Conservation (phyloP, 2,329 filamentous ascomycete species). For the Aspergillus vadensis region DNA sequence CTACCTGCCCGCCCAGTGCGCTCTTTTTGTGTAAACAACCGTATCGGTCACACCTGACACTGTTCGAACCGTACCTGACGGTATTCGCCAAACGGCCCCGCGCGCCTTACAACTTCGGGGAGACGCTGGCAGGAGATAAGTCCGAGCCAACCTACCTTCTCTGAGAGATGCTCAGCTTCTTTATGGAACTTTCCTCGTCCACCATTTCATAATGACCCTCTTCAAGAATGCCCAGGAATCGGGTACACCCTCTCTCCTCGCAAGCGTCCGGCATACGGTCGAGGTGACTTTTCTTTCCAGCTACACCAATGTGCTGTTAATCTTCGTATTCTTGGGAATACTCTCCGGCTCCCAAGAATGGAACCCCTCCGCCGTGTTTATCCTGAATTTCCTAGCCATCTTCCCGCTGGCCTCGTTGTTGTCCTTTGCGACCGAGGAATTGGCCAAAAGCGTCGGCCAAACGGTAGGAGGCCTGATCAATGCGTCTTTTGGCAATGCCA, state of each 20-base stretch:
- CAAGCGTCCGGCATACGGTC: not conserved
- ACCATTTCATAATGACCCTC: not conserved
- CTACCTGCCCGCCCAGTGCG: not conserved
- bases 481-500: slow-evolving; percentile 70
- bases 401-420: slow-evolving; percentile 9
- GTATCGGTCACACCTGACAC: not conserved
- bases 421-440: slow-evolving; percentile 10
- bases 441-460: slow-evolving; percentile 12
- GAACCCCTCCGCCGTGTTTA: slow-evolving; percentile 64
- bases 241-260: not conserved
- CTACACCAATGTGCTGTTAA: slow-evolving; percentile 75
- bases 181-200: not conserved
- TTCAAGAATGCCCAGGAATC: not conserved
- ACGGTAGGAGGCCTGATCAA: slow-evolving; percentile 1
- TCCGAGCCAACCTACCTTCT: not conserved
- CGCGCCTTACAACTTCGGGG: not conserved
- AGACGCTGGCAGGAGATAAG: not conserved
- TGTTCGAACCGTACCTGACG: not conserved
- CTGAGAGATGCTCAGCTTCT: not conserved
- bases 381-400: slow-evolving; percentile 73
- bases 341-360: slow-evolving; percentile 64
- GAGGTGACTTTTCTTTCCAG: slow-evolving; percentile 72
- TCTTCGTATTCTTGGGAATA: slow-evolving; percentile 75
- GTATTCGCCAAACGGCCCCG: not conserved
- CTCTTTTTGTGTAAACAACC: not conserved